Base-by-base conservation (phyloP, 2,329 filamentous ascomycete genomes). In the Ascochyta koolunga region DNA sequence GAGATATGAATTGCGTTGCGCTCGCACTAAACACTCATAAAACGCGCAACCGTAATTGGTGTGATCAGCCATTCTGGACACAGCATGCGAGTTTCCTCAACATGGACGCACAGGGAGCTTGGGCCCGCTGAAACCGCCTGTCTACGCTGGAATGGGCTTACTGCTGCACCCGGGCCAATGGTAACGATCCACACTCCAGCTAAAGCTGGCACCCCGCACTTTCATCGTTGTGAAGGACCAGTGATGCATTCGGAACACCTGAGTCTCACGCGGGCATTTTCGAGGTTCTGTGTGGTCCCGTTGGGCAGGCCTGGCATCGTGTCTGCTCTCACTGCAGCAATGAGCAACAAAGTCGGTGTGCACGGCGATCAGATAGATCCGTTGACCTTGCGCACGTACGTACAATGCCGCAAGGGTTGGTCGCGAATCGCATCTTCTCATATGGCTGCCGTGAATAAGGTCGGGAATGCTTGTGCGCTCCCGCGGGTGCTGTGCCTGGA, bases 171-270 rank as follows among this genome's bases (percentile, higher is more conserved):
- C 58, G 47, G 50, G 54, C 50, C 58, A 60, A 58, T 57, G 58
- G 58, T 44, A 33, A 22, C 21, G 49, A 38, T 46, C 53, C 44
- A 56, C 56, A 25, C 24, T 31, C 25, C 45, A 50, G 39, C 49
- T 36, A 49, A 39, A 41, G 51, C 40, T 49, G 51, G 51, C 42
- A 57, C 58, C 58, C 58, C 58, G 58, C 58, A 60, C 58, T 60
- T 55, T 58, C 52, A 52, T 52, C 43, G 45, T 42, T 47, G 39
- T 51, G 45, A 57, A 57, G 45, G 48, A 42, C 29, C 39, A 49
- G 31, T 41, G 51, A 49, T 54, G 51, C 45, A 27, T 54, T 50
- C 45, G 25, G 51, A 54, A 45, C 45, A 54, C 44, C 45, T 54
- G 45, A 44, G 40, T 49, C 45, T 50, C 45, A 54, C 51, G 51